A percentile compares a stretch with the other conserved stretches of the same genome.
These are phyloP conservation scores for Solanum medicagineum DNA, from an alignment of 257 asterid genomes.

Conservation along the genomic window DNA sequence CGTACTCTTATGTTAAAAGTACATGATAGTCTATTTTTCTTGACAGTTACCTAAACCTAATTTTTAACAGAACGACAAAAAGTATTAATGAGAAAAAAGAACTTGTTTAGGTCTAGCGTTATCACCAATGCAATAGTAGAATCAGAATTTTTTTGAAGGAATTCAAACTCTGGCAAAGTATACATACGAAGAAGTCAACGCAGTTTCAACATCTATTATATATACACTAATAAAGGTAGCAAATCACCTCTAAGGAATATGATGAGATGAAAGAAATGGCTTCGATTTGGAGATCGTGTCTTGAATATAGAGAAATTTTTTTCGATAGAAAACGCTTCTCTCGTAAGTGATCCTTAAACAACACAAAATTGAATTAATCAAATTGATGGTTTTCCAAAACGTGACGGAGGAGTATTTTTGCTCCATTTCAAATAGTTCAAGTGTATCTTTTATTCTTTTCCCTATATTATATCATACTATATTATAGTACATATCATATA, in stretches of 20 bases:
- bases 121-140: rapidly evolving
- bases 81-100: background rate
- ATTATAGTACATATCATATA: too few relatives aligned
- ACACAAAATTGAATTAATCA: background rate
- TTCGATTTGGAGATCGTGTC: too few relatives aligned
- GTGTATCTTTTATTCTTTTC: too few relatives aligned
- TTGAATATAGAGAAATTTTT: too few relatives aligned
- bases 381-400: too few relatives aligned
- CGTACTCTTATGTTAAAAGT: background rate
- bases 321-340: background rate
- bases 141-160: background rate
- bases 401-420: too few relatives aligned
- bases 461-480: too few relatives aligned
- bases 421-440: too few relatives aligned
- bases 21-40: background rate
- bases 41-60: background rate
- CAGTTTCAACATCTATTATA: too few relatives aligned
- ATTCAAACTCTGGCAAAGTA: rapidly evolving
- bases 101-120: background rate
- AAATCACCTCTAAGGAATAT: too few relatives aligned
- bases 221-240: too few relatives aligned
- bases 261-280: background rate
- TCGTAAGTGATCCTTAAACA: background rate
- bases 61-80: background rate
- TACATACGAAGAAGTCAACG: background rate